A percentile compares a stretch with the other conserved stretches of the same genome.
Conservation (phyloP, 2,329 filamentous ascomycete genomes). For the Sporothrix protearum region DNA sequence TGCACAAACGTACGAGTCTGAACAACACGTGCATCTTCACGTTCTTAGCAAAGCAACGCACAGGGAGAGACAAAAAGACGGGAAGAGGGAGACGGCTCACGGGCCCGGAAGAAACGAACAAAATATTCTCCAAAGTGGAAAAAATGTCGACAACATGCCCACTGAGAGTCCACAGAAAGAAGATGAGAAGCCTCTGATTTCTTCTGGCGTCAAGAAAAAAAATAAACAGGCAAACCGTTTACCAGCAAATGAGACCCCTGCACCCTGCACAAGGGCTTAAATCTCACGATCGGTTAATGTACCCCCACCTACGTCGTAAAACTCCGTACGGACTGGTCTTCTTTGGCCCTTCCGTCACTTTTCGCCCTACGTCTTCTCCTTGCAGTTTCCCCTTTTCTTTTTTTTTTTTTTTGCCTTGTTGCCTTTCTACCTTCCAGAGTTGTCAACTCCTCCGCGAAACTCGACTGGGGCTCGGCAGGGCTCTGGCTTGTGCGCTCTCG, state of each 20-base stretch:
- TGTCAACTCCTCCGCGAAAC: background rate
- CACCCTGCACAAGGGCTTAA: background rate
- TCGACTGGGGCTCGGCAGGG: background rate
- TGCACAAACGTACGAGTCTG: background rate
- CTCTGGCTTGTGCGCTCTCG: background rate
- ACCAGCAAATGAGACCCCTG: background rate
- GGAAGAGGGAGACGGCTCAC: background rate
- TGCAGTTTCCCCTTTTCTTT: background rate
- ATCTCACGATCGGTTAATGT: background rate
- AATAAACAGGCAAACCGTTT: background rate
- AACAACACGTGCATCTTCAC: background rate
- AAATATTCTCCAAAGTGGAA: background rate
- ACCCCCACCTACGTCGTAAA: background rate
- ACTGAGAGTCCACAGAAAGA: background rate
- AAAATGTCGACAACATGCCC: background rate
- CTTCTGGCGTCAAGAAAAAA: background rate
- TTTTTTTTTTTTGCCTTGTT: background rate
- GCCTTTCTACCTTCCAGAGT: background rate
- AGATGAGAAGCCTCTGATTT: constrained; percentile 1
- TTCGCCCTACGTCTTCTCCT: background rate
- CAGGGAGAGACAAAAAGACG: background rate
- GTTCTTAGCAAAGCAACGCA: background rate
- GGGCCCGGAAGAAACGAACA: background rate
- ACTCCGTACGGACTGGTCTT: background rate
- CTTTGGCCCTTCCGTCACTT: background rate